These are phyloP conservation scores for Lentinula edodes DNA, from an alignment of 768 basidiomycete genomes.

Conservation along the genomic window DNA sequence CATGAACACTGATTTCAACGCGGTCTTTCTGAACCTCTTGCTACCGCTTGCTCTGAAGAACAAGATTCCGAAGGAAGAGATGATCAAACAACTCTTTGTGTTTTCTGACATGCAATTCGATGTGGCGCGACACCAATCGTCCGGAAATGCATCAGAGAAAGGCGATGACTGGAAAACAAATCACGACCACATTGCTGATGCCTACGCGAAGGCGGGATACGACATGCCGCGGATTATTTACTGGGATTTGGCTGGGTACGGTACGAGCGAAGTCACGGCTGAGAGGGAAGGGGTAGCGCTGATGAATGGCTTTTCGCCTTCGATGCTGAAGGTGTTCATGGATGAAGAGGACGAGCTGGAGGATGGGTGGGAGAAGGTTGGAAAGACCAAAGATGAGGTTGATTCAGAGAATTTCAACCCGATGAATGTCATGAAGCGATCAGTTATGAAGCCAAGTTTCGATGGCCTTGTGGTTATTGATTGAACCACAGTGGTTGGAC, in stretches of 20 bases:
- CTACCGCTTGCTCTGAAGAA: conserved; percentile 55
- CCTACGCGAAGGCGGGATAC: conserved; percentile 58
- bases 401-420: conserved; percentile 33
- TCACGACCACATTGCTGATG: conserved; percentile 48
- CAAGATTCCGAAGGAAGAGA: conserved; percentile 57
- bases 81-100: conserved; percentile 72
- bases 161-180: conserved; percentile 52
- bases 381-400: conserved; percentile 10
- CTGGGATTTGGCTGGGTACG: conserved; percentile 48
- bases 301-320: conserved; percentile 64
- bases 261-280: conserved; percentile 42
- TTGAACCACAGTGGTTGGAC: conserved; percentile 20
- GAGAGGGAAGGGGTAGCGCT: conserved; percentile 60
- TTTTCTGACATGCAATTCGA: conserved; percentile 84
- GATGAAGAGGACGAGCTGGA: conserved; percentile 35
- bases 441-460: conserved; percentile 43
- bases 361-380: conserved; percentile 12
- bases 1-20: conserved; percentile 57
- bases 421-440: conserved; percentile 40
- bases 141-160: background rate
- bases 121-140: conserved; percentile 14
- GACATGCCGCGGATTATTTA: conserved; percentile 70
- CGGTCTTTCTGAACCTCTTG: conserved; percentile 57
- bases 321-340: conserved; percentile 71
- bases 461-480: conserved; percentile 55